phyloP scores from a whole-genome alignment of 306 rosid species.

The Senna tora region DNA sequence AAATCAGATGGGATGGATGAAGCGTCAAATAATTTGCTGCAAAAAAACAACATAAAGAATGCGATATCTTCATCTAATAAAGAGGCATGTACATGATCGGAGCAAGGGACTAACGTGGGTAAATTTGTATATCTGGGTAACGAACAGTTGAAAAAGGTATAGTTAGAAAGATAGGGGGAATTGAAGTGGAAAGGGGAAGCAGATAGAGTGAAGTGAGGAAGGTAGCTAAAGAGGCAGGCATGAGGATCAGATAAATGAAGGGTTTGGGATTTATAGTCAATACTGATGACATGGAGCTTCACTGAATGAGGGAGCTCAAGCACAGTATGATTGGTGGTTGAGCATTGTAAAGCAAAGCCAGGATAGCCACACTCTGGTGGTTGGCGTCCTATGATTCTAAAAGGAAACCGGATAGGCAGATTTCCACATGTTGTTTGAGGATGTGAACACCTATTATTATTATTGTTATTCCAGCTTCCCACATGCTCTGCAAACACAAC shows the following conservation, averaged over 20 bases:
- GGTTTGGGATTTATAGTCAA: conserved; percentile 41
- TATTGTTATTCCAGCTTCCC: conserved; percentile 1
- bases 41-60: background rate
- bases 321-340: conserved; percentile 1
- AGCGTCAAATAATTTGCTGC: conserved; percentile 42
- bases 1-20: background rate
- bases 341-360: conserved; percentile 52
- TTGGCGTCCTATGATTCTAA: conserved; percentile 30
- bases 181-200: conserved; percentile 29
- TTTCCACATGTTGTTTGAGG: conserved; percentile 28
- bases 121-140: too few species aligned
- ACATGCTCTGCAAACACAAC: background rate
- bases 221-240: conserved; percentile 16
- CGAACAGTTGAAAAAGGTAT: background rate
- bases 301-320: conserved; percentile 42
- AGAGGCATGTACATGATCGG: too few species aligned
- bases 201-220: conserved; percentile 23
- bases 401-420: conserved; percentile 45
- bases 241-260: conserved; percentile 29
- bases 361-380: conserved; percentile 34
- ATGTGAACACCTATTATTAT: conserved; percentile 9
- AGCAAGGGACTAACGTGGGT: too few species aligned
- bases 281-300: conserved; percentile 31
- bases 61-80: too few species aligned
- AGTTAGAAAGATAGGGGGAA: fast-evolving